Base-by-base conservation (phyloP, 495 filamentous ascomycete genomes). In the Cercophora newfieldiana region DNA sequence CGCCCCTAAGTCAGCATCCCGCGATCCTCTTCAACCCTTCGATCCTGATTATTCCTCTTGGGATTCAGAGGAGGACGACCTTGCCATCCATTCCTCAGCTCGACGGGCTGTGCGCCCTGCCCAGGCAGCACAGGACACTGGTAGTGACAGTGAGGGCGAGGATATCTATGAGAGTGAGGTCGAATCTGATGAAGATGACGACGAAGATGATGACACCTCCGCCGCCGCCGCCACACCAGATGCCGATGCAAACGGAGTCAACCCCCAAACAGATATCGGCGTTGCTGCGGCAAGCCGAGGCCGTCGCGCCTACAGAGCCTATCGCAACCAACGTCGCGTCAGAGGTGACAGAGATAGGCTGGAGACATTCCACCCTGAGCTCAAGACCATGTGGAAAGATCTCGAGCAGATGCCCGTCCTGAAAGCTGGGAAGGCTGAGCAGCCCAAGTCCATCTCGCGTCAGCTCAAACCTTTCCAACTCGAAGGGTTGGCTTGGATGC, bases 401-500 rank as follows among this genome's bases (percentile, higher is more conserved):
- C 83, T 98, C 1, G 83, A 86, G 72, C 79, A 86, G 3, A 83
- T 87, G 61, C 87, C 91, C 1, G 78, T 84, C 19, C 86, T 97
- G 56, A 80, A 84, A 16, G 83, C 88, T 30, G 82, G 85, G 50
- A 81, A 82, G 63, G 91, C 90, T 29, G 78, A 86, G 59, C 95
- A 99, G 72, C 95, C 95, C 21, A 72, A 75, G 7, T 87, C 85
- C 4, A 97, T 99, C 67, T 90, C 82, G 31, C 88, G 94, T 21
- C 88, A 87, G 37, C 81, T 99, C 57, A 95, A 97, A 75, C 88
- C 89, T 1, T 98, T 97, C 75, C 95, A 99, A 69, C 88, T 96
- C 18, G 90, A 97, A 76, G 95, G 95, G 7, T 78, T 99, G 44
- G 88, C 92, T 64, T 99, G 95, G 95, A 94, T 99, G 91, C 87